These are phyloP conservation scores for Sutorius eximius DNA, from an alignment of 1,284 basidiomycete species.

Conservation along the genomic window DNA sequence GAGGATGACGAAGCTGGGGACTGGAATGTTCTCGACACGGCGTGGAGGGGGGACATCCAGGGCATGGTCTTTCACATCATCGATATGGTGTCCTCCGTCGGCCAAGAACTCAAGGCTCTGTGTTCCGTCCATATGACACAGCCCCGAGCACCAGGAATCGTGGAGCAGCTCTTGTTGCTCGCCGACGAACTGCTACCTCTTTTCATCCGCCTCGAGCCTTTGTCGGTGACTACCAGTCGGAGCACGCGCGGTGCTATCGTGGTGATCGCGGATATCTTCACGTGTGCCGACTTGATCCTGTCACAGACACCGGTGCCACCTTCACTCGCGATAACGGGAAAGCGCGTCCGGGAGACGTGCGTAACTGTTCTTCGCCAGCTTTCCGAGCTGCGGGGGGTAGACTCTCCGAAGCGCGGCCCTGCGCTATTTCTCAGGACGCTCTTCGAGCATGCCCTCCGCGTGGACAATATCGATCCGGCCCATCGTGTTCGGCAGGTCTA, in stretches of 20 bases:
- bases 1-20: slow-evolving; percentile 49
- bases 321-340: slow-evolving; percentile 12
- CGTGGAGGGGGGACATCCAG: slow-evolving; percentile 59
- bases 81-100: slow-evolving; percentile 48
- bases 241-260: slow-evolving; percentile 44
- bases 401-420: slow-evolving; percentile 41
- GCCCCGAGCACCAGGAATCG: slow-evolving; percentile 41
- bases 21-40: slow-evolving; percentile 50
- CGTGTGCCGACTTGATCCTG: slow-evolving; percentile 48
- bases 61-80: slow-evolving; percentile 56
- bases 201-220: slow-evolving; percentile 44
- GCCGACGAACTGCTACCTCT: slow-evolving; percentile 56
- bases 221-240: slow-evolving; percentile 51
- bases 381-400: slow-evolving; percentile 36
- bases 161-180: slow-evolving; percentile 54
- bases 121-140: slow-evolving; percentile 43
- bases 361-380: slow-evolving; percentile 48
- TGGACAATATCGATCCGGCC: slow-evolving; percentile 49
- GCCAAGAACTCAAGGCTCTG: slow-evolving; percentile 50
- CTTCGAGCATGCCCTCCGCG: slow-evolving; percentile 46
- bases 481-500: slow-evolving; percentile 57
- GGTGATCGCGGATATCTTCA: slow-evolving; percentile 55
- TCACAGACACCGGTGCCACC: slow-evolving; percentile 34
- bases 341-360: slow-evolving; percentile 46
- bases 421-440: slow-evolving; percentile 54